These are phyloP conservation scores for Puya raimondii DNA, from an alignment of 176 grass and related monocot species.

Conservation along the genomic window DNA sequence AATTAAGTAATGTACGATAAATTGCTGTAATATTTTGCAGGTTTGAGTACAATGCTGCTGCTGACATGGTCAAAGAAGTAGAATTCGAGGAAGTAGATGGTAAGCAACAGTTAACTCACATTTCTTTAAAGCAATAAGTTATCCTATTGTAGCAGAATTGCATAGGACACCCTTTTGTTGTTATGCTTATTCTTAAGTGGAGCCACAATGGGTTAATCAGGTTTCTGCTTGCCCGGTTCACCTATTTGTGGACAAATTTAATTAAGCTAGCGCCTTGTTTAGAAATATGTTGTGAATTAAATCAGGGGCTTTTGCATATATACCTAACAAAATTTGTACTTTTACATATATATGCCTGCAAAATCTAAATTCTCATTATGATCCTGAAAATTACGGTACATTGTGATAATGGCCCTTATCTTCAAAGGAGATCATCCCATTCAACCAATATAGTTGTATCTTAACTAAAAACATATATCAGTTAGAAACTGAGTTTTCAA, in stretches of 20 bases:
- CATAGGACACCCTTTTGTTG: neutral
- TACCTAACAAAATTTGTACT: neutral
- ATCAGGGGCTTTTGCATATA: neutral
- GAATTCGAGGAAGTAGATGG: constrained; percentile 79
- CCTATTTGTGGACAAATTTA: constrained; percentile 1
- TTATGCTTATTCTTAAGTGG: constrained; percentile 1
- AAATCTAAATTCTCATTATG: too few species aligned
- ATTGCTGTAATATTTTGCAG: constrained; percentile 25
- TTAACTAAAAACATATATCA: too few species aligned
- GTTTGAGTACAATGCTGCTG: constrained; percentile 83
- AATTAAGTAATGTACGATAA: constrained; percentile 1
- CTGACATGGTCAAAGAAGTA: constrained; percentile 72
- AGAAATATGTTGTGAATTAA: neutral
- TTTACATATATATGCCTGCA: neutral
- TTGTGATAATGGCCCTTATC: too few species aligned
- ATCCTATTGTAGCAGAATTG: neutral
- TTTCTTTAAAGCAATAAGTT: neutral
- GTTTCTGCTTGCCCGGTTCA: neutral
- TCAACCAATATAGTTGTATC: too few species aligned
- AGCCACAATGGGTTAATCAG: neutral
- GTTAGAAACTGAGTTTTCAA: too few species aligned
- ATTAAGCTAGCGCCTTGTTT: too few species aligned
- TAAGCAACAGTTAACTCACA: constrained; percentile 21
- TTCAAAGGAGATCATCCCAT: too few species aligned
- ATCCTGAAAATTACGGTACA: too few species aligned